Conservation (phyloP, 495 filamentous ascomycete genomes). For the Hypoxylon fragiforme region DNA sequence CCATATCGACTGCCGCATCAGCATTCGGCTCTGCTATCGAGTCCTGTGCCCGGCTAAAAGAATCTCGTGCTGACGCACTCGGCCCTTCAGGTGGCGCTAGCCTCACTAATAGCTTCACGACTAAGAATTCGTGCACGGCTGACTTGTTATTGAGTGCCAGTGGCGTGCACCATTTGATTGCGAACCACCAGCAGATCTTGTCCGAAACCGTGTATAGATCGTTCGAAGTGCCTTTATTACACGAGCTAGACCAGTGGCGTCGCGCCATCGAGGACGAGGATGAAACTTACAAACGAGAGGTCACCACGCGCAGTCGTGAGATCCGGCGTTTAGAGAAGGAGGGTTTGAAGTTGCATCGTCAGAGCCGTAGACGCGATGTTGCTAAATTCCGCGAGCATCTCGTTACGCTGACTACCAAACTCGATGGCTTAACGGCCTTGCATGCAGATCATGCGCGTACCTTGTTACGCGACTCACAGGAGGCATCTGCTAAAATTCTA, state of each 20-base stretch:
- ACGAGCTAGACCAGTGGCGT: slow-evolving; percentile 65
- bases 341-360: slow-evolving; percentile 58
- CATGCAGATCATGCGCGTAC: slow-evolving; percentile 60
- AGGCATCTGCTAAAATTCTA: slow-evolving; percentile 58
- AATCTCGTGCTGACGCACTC: slow-evolving; percentile 56
- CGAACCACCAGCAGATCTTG: slow-evolving; percentile 67
- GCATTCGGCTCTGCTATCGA: slow-evolving; percentile 65
- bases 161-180: slow-evolving; percentile 66
- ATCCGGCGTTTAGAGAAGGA: slow-evolving; percentile 63
- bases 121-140: slow-evolving; percentile 59
- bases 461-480: slow-evolving; percentile 59
- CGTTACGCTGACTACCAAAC: slow-evolving; percentile 59
- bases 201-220: slow-evolving; percentile 64
- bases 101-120: slow-evolving; percentile 52
- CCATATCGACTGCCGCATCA: slow-evolving; percentile 60
- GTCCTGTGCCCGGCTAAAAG: slow-evolving; percentile 64
- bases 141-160: slow-evolving; percentile 60
- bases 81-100: slow-evolving; percentile 36
- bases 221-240: slow-evolving; percentile 66
- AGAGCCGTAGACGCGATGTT: slow-evolving; percentile 55
- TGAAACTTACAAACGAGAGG: slow-evolving; percentile 57
- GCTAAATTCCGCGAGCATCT: slow-evolving; percentile 56
- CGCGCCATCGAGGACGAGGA: slow-evolving; percentile 61
- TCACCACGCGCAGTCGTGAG: slow-evolving; percentile 51
- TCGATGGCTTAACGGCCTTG: slow-evolving; percentile 62